These are phyloP conservation scores for Thermothielavioides terrestris DNA, from an alignment of 495 filamentous ascomycete species.

Conservation along the genomic window DNA sequence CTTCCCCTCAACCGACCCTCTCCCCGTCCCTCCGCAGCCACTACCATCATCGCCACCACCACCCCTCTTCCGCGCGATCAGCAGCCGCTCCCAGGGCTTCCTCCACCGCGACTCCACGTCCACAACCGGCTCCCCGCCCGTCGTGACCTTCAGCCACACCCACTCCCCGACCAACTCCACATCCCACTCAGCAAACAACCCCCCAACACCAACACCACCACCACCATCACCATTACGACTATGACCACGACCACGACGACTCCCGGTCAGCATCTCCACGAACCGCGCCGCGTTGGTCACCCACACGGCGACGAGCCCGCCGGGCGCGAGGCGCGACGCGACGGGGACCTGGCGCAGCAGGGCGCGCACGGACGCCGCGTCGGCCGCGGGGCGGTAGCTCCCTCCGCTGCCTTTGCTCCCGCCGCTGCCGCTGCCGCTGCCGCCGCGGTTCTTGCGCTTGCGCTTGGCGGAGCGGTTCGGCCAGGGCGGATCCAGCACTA, in stretches of 20 bases:
- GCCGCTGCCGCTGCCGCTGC: too few relatives aligned
- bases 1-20: conserved; percentile 8
- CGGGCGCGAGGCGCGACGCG: conserved; percentile 42
- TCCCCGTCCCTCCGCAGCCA: conserved; percentile 22
- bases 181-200: conserved; percentile 53
- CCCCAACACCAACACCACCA: not conserved
- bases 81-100: conserved; percentile 77
- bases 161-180: conserved; percentile 70
- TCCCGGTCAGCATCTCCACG: conserved; percentile 45
- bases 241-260: too few relatives aligned
- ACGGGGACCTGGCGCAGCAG: conserved; percentile 49
- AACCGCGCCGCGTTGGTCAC: conserved; percentile 70
- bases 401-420: too few relatives aligned
- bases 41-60: not conserved
- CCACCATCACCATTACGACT: too few relatives aligned
- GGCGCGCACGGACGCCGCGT: conserved; percentile 26
- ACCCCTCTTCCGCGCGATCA: conserved; percentile 51
- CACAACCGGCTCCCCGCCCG: conserved; percentile 57
- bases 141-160: conserved; percentile 84
- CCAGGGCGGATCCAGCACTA: conserved; percentile 91
- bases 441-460: conserved; percentile 28
- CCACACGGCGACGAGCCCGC: conserved; percentile 69
- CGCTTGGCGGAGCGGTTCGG: conserved; percentile 78
- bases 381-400: conserved; percentile 52
- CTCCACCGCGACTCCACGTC: conserved; percentile 62